Evolutionary conservation across 2,329 filamentous ascomycete species (phyloP).

Genomic region (Neonectria punicea): DNA sequence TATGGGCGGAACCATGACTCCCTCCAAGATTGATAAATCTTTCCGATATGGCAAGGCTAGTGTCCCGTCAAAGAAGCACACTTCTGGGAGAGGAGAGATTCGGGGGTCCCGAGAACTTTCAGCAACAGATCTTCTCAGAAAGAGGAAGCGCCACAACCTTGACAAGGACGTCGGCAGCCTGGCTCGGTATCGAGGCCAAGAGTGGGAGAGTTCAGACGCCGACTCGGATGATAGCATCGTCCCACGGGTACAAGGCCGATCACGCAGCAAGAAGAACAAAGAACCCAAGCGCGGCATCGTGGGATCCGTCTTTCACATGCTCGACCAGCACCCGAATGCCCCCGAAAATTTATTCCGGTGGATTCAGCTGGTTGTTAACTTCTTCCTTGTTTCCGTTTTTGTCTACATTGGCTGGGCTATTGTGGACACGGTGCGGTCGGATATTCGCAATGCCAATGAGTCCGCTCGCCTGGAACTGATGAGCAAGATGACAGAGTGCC

Average conservation of each 20-base stretch:
- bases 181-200: constrained; percentile 54
- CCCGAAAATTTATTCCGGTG: constrained; percentile 69
- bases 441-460: constrained; percentile 78
- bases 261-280: constrained; percentile 40
- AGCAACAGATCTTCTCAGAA: constrained; percentile 60
- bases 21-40: constrained; percentile 58
- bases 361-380: constrained; percentile 71
- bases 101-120: constrained; percentile 55
- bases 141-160: constrained; percentile 62
- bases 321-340: constrained; percentile 68
- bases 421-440: constrained; percentile 75
- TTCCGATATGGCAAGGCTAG: constrained; percentile 56
- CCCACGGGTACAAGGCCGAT: constrained; percentile 35
- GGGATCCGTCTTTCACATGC: constrained; percentile 60
- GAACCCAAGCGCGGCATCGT: constrained; percentile 41
- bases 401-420: constrained; percentile 77
- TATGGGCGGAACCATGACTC: constrained; percentile 58
- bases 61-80: constrained; percentile 52
- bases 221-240: constrained; percentile 57
- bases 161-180: constrained; percentile 65
- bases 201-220: constrained; percentile 59
- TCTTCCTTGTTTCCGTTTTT: constrained; percentile 64
- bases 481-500: constrained; percentile 78
- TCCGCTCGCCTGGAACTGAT: constrained; percentile 75
- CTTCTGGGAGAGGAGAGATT: constrained; percentile 73